Conservation (phyloP, 2,329 filamentous ascomycete genomes). For the Hymenoscyphus occultus region DNA sequence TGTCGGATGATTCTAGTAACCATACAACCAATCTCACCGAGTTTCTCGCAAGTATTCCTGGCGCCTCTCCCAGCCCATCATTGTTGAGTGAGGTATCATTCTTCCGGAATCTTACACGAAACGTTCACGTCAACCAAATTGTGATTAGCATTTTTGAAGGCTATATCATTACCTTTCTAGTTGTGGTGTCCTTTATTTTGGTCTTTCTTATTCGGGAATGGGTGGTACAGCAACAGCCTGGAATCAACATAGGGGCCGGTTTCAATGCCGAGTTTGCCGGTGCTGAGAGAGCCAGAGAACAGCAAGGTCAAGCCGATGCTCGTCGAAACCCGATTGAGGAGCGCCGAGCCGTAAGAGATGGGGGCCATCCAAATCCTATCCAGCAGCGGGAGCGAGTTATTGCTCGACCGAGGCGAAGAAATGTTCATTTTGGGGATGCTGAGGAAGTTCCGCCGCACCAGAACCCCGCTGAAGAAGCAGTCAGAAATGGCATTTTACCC, state of each 20-base stretch:
- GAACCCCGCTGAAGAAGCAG: slow-evolving; percentile 4
- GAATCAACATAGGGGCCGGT: slow-evolving; percentile 73
- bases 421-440: slow-evolving; percentile 20
- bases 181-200: slow-evolving; percentile 93
- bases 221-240: slow-evolving; percentile 95
- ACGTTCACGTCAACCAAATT: slow-evolving; percentile 69
- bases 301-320: slow-evolving; percentile 18
- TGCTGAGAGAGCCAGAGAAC: slow-evolving; percentile 37
- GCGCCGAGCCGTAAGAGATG: background rate
- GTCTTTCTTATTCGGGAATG: slow-evolving; percentile 96
- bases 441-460: slow-evolving; percentile 14
- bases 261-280: slow-evolving; percentile 55
- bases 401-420: slow-evolving; percentile 27
- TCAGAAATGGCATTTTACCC: background rate
- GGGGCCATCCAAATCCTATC: slow-evolving; percentile 7
- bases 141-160: slow-evolving; percentile 85
- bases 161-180: slow-evolving; percentile 85
- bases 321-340: slow-evolving; percentile 13
- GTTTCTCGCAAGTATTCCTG: slow-evolving; percentile 11
- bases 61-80: slow-evolving; percentile 36
- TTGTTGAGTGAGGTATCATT: slow-evolving; percentile 57
- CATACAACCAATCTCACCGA: slow-evolving; percentile 14
- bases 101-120: slow-evolving; percentile 62
- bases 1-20: slow-evolving; percentile 18
- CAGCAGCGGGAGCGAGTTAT: slow-evolving; percentile 26